Evolutionary conservation across 2,329 filamentous ascomycete species (phyloP).

Genomic region (Talaromyces sp.): DNA sequence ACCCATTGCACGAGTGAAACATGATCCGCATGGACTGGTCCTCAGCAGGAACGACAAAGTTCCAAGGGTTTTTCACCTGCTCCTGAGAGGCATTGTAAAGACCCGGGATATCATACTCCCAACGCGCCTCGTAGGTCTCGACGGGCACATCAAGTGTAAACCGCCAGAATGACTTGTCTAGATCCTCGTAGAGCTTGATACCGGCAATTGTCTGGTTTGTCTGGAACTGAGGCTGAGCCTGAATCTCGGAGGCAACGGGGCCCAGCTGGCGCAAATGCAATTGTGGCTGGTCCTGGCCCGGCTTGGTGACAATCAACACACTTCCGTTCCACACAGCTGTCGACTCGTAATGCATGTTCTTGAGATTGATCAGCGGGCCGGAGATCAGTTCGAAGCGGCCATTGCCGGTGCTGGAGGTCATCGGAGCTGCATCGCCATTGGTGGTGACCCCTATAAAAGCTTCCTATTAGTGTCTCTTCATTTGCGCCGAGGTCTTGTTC

Average conservation of each 20-base stretch:
- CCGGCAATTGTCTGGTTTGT: constrained; percentile 38
- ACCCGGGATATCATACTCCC: constrained; percentile 74
- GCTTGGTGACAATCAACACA: constrained; percentile 77
- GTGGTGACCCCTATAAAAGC: constrained; percentile 18
- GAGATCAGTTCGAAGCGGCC: constrained; percentile 46
- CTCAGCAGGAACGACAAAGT: constrained; percentile 61
- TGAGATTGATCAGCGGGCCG: constrained; percentile 53
- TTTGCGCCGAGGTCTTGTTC: background rate
- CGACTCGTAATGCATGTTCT: constrained; percentile 46
- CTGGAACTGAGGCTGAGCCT: constrained; percentile 20
- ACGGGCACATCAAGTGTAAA: constrained; percentile 65
- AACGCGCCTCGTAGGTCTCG: constrained; percentile 72
- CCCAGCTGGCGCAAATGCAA: constrained; percentile 54
- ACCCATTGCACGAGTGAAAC: constrained; percentile 71
- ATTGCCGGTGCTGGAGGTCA: constrained; percentile 14
- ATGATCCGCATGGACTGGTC: constrained; percentile 69
- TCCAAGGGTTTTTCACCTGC: constrained; percentile 56
- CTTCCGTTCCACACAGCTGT: constrained; percentile 73
- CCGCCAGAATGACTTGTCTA: constrained; percentile 61
- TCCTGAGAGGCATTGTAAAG: constrained; percentile 63
- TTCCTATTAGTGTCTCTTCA: background rate
- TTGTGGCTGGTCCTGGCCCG: constrained; percentile 64
- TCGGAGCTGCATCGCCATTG: constrained; percentile 26
- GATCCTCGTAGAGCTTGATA: constrained; percentile 63
- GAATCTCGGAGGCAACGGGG: constrained; percentile 29